phyloP scores from a whole-genome alignment of 495 filamentous ascomycete species.

The Penicillium lagena region DNA sequence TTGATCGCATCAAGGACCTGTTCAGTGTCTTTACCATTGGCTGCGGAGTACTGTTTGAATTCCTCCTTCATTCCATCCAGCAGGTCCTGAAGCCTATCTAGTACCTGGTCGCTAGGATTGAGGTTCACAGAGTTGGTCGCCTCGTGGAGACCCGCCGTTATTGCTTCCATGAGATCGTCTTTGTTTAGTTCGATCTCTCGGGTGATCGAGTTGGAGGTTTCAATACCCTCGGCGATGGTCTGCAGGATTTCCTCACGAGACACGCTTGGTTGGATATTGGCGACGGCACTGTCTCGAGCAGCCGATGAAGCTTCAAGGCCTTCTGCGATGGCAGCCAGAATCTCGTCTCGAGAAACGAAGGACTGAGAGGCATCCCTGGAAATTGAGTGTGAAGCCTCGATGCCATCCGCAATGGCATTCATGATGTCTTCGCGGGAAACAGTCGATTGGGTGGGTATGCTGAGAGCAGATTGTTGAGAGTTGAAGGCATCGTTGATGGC shows the following conservation, averaged over 20 bases:
- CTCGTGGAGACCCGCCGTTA: conserved; percentile 52
- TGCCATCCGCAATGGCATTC: conserved; percentile 28
- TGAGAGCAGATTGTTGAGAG: conserved; percentile 35
- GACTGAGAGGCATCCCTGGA: conserved; percentile 8
- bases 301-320: conserved; percentile 28
- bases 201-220: conserved; percentile 38
- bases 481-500: conserved; percentile 51
- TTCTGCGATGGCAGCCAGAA: conserved; percentile 47
- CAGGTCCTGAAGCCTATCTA: conserved; percentile 69
- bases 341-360: conserved; percentile 29
- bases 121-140: conserved; percentile 41
- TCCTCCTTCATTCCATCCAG: conserved; percentile 68
- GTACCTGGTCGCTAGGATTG: conserved; percentile 55
- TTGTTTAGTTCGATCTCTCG: conserved; percentile 56
- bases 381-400: conserved; percentile 42
- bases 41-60: conserved; percentile 66
- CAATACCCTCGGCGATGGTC: conserved; percentile 53
- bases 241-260: conserved; percentile 49
- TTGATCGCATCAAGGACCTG: conserved; percentile 79
- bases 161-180: conserved; percentile 61
- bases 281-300: conserved; percentile 19
- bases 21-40: conserved; percentile 70
- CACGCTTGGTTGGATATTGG: background rate
- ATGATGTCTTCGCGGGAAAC: conserved; percentile 46
- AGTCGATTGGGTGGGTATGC: conserved; percentile 14